Percentiles rank a stretch among this genome's conserved stretches.
Evolutionary conservation across 75 land plant species (phyloP).

Genomic region (Azolla pinnata): DNA sequence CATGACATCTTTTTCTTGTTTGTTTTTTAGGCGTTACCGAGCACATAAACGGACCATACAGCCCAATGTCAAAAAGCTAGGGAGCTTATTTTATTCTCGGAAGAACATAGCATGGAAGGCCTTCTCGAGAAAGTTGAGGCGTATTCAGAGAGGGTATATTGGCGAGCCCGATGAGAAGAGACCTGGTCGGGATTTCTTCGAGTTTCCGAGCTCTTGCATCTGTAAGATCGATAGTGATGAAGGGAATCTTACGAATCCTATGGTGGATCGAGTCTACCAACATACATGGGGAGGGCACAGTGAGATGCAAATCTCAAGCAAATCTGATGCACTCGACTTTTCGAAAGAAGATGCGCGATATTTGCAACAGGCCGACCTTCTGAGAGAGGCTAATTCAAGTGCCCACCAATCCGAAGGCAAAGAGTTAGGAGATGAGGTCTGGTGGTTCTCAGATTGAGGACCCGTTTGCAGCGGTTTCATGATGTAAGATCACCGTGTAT

Average conservation of each 20-base stretch:
- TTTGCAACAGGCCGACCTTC: neutral
- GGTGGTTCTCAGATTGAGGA: neutral
- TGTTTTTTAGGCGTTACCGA: conserved; percentile 21
- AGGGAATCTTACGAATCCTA: neutral
- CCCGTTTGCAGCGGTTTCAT: no score
- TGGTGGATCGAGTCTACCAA: neutral
- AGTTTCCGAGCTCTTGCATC: conserved; percentile 68
- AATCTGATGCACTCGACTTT: no score
- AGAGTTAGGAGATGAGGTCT: neutral
- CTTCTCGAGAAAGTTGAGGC: conserved; percentile 19
- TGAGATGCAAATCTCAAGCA: neutral
- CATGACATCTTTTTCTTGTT: neutral
- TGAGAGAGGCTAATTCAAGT: neutral
- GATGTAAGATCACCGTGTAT: no score
- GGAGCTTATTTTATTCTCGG: conserved; percentile 21
- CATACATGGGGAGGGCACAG: neutral
- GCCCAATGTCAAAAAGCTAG: conserved; percentile 32
- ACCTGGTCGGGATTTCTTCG: conserved; percentile 62
- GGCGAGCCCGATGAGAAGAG: conserved; percentile 28
- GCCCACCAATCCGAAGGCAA: neutral
- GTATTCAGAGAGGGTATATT: conserved; percentile 31
- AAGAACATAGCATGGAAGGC: conserved; percentile 23
- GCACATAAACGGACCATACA: conserved; percentile 33
- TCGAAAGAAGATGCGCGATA: neutral
- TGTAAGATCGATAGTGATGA: conserved; percentile 45